These are phyloP conservation scores for Amniculicola lignicola DNA, from an alignment of 495 filamentous ascomycete genomes.

Conservation along the genomic window DNA sequence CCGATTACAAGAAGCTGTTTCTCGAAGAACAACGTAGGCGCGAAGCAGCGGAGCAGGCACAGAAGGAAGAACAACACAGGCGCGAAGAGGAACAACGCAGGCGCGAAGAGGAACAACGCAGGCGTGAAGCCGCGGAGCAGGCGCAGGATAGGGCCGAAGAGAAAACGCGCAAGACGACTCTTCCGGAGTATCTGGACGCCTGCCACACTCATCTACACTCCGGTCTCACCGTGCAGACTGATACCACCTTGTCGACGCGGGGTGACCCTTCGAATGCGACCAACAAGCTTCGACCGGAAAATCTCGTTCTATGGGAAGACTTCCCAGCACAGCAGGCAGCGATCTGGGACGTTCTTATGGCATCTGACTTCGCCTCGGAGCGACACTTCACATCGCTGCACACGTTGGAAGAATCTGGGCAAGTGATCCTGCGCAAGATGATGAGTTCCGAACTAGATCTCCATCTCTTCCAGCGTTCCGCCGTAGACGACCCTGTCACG, in stretches of 20 bases:
- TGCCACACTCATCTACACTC: slow-evolving; percentile 29
- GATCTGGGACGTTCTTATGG: slow-evolving; percentile 24
- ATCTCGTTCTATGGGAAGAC: slow-evolving; percentile 16
- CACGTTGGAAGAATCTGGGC: slow-evolving; percentile 18
- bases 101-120: slow-evolving; percentile 23
- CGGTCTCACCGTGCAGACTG: slow-evolving; percentile 25
- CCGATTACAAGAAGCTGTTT: slow-evolving; percentile 27
- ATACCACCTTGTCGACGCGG: slow-evolving; percentile 19
- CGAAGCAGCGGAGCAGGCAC: slow-evolving; percentile 19
- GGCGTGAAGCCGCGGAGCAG: slow-evolving; percentile 19
- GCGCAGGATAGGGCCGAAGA: slow-evolving; percentile 16
- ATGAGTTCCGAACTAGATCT: slow-evolving; percentile 23
- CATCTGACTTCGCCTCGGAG: slow-evolving; percentile 19
- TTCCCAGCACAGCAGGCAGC: slow-evolving; percentile 24
- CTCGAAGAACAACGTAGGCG: slow-evolving; percentile 20
- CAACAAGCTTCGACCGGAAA: slow-evolving; percentile 29
- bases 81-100: slow-evolving; percentile 25
- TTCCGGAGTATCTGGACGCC: slow-evolving; percentile 26
- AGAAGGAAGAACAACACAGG: slow-evolving; percentile 16
- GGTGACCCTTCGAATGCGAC: slow-evolving; percentile 28
- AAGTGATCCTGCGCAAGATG: neutral
- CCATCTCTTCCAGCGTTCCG: slow-evolving; percentile 12
- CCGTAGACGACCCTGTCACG: slow-evolving; percentile 15
- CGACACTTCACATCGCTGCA: slow-evolving; percentile 26
- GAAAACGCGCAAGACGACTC: slow-evolving; percentile 27